Conservation (phyloP, 805 yeast genomes). For the Candida awuae region DNA sequence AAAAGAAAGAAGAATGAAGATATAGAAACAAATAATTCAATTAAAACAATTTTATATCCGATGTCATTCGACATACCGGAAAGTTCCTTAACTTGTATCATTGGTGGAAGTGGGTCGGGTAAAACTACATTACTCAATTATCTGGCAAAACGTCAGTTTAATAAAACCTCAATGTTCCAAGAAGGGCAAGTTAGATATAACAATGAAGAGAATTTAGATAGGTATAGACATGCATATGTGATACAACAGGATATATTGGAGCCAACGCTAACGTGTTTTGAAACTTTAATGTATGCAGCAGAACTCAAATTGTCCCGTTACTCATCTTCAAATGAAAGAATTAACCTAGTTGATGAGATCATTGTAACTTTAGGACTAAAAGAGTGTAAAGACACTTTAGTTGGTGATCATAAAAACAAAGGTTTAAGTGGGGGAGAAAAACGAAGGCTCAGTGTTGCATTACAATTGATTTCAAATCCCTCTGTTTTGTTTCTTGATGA, state of each 20-base stretch:
- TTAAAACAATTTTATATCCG: conserved; percentile 37
- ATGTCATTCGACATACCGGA: conserved; percentile 52
- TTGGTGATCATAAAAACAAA: conserved; percentile 44
- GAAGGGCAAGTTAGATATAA: conserved; percentile 40
- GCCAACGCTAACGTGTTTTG: conserved; percentile 66
- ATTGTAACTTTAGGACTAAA: conserved; percentile 57
- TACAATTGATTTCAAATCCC: conserved; percentile 71
- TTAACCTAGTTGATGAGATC: conserved; percentile 47
- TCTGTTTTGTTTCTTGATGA: conserved; percentile 73
- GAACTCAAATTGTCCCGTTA: conserved; percentile 52
- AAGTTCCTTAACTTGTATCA: conserved; percentile 65
- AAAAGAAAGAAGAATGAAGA: conserved; percentile 8
- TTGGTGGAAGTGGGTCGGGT: conserved; percentile 87
- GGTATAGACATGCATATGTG: conserved; percentile 49
- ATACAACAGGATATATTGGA: conserved; percentile 68
- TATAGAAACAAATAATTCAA: conserved; percentile 15
- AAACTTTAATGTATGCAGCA: conserved; percentile 63
- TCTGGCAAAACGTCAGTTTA: conserved; percentile 41
- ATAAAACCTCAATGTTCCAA: conserved; percentile 25
- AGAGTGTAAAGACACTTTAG: conserved; percentile 52
- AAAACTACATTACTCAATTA: conserved; percentile 73
- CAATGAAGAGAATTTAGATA: conserved; percentile 21
- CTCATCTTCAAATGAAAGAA: conserved; percentile 37
- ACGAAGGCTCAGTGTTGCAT: conserved; percentile 66
- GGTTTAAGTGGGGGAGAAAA: conserved; percentile 84